Evolutionary conservation across 805 yeast species (phyloP), one percentile per base, ranked within the genome.

Genomic region (Wickerhamomyces bovis): DNA sequence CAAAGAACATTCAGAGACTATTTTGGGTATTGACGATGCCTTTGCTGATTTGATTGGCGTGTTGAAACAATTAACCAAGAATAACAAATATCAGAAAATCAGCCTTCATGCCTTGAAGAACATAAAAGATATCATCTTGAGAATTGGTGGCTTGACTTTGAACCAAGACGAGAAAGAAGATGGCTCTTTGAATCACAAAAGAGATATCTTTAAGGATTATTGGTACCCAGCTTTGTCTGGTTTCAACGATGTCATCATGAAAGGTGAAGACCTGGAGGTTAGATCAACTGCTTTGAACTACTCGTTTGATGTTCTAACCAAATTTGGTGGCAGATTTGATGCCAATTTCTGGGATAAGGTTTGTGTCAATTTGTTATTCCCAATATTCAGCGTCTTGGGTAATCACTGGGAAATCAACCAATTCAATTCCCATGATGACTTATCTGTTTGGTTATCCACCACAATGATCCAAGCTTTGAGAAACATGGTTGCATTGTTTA

Each of bases 391-490:
- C 18, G 85, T 89, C 7, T 72, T 94, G 54, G 79, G 84, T 44
- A 77, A 78, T 38, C 85, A 82, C 58, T 86, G 94, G 82, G 85
- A 81, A 53, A 75, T 83, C 47, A 77, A 77, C 50, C 79, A 80
- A 48, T 80, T 77, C 53, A 79, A 77, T 53, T 77, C 76, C 44
- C 86, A 83, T 55, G 99, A 92, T 63, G 95, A 86, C 51, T 66
- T 89, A 55, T 87, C 96, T 42, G 95, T 95, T 13, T 94, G 99
- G 99, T 70, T 94, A 42, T 89, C 97, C 0, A 90, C 99, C 0
- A 94, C 99, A 1, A 76, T 94, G 65, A 89, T 95, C 52, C 99
- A 94, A 66, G 98, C 98, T 0, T 71, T 95, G 61, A 80, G 95
- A 63, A 87, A 87, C 58, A 78, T 89, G 82, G 83, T 92, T 56